These are phyloP conservation scores for Dendrobium huoshanense DNA, from an alignment of 106 monocot genomes.

Conservation along the genomic window DNA sequence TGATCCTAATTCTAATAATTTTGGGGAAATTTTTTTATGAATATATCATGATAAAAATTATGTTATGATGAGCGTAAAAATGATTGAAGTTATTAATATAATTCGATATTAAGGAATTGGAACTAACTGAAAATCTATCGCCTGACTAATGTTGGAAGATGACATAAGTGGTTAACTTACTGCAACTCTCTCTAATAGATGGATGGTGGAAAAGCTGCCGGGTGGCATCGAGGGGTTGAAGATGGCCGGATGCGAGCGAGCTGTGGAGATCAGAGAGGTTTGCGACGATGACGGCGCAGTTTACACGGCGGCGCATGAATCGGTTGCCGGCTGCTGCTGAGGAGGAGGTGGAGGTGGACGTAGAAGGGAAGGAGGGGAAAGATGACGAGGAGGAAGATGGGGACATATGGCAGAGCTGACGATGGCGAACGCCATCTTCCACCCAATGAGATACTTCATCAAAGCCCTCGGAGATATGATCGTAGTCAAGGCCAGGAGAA, in stretches of 20 bases:
- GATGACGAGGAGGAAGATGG: not conserved
- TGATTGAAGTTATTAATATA: too few relatives aligned
- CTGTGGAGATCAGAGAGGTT: slow-evolving; percentile 35
- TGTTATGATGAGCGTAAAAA: too few relatives aligned
- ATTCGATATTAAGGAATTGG: too few relatives aligned
- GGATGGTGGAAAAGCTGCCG: slow-evolving; percentile 39
- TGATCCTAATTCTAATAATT: too few relatives aligned
- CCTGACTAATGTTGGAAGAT: not conserved
- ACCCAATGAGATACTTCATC: slow-evolving; percentile 54
- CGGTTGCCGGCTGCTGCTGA: slow-evolving; percentile 15
- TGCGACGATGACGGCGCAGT: slow-evolving; percentile 38
- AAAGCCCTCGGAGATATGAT: slow-evolving; percentile 17
- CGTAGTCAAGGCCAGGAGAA: slow-evolving; percentile 45
- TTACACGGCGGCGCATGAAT: slow-evolving; percentile 40
- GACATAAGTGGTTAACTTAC: slow-evolving; percentile 20
- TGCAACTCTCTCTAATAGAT: slow-evolving; percentile 20
- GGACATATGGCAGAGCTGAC: slow-evolving; percentile 32
- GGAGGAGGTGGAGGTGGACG: slow-evolving; percentile 5
- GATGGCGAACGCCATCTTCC: slow-evolving; percentile 55
- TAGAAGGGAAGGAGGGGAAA: not conserved
- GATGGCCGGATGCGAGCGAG: slow-evolving; percentile 27
- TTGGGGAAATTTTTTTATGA: too few relatives aligned
- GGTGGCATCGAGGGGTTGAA: slow-evolving; percentile 23
- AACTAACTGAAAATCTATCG: too few relatives aligned
- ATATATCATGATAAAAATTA: too few relatives aligned